Base-by-base conservation (phyloP, 2,329 filamentous ascomycete species). In the Alternaria dauci region DNA sequence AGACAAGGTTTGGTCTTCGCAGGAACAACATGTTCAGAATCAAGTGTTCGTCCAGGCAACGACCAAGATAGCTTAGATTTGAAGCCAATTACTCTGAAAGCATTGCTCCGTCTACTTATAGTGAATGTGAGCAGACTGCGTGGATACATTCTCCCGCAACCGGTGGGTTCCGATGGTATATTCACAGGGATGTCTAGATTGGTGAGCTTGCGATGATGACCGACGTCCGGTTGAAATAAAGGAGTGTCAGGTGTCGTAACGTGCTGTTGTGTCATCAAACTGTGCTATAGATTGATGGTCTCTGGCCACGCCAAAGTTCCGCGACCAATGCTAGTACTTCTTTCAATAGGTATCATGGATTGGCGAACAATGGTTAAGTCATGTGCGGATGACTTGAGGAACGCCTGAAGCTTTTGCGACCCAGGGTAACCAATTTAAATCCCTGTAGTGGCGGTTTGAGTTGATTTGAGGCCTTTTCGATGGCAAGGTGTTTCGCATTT, bases 401-500 rank as follows among this genome's bases (percentile, higher is more conserved):
- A 36, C 14, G 46, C 20, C 30, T 50, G 16, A 50, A 50, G 20
- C 14, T 26, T 36, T 38, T 36, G 46, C 18, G 36, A 30, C 20
- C 12, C 42, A 42, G 20, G 46, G 20, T n/a, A 14, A 14, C 14
- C 23, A 50, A 46, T 54, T 12, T 43, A 36, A 34, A 46, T 9
- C 50, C 55, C 25, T 53, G 51, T 12, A 18, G 32, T 41, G 50
- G 55, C 50, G 55, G 11, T 54, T 58, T 58, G 39, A 44, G 48
- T 4, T 26, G 11, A n/a, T 41, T 34, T 43, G 50, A 54, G 55
- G 25, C 41, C 32, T 54, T 46, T 54, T 52, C 23, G 25, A 30
- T 28, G 11, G 23, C n/a, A 43, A 8, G 2, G 25, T 52, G n/a
- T 43, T 32, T 44, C 12, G 20, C 28, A 36, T 50, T 16, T 38